phyloP scores from a whole-genome alignment of 2,329 filamentous ascomycete species.

The Aspergillus sojae region DNA sequence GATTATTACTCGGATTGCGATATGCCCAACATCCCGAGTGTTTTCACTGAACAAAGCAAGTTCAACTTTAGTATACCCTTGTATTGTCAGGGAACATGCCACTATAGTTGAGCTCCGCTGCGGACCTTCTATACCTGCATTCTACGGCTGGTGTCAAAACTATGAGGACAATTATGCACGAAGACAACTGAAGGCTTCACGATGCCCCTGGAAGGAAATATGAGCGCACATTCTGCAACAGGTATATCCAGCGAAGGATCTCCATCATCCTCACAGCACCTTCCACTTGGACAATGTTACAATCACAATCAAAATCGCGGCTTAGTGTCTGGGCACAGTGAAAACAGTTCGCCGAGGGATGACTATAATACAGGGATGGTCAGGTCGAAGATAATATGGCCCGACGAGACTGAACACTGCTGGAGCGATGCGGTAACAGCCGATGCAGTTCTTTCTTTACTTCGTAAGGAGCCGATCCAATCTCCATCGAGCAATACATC shows the following conservation, averaged over 20 bases:
- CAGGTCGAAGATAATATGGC: background rate
- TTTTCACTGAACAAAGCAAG: background rate
- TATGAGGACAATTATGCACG: background rate
- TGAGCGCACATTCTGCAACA: background rate
- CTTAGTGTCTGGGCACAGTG: background rate
- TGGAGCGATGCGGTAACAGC: conserved; percentile 24
- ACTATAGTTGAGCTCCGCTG: background rate
- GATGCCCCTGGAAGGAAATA: background rate
- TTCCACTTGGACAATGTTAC: background rate
- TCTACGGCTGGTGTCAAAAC: background rate
- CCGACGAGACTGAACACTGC: conserved; percentile 4
- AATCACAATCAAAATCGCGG: background rate
- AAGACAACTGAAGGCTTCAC: background rate
- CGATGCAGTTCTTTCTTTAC: conserved; percentile 19
- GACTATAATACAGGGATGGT: background rate
- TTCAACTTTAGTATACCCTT: background rate
- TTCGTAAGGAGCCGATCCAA: conserved; percentile 17
- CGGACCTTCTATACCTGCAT: background rate
- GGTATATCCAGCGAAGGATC: background rate
- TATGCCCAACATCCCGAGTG: background rate
- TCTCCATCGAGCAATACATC: background rate
- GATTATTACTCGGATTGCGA: background rate
- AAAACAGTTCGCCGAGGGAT: background rate
- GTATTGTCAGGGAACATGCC: background rate
- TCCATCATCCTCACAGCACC: background rate